Percentiles rank a stretch among this genome's conserved stretches.
These are phyloP conservation scores for Trebouxia sp. DNA, from an alignment of 139 green algal species.

Conservation along the genomic window DNA sequence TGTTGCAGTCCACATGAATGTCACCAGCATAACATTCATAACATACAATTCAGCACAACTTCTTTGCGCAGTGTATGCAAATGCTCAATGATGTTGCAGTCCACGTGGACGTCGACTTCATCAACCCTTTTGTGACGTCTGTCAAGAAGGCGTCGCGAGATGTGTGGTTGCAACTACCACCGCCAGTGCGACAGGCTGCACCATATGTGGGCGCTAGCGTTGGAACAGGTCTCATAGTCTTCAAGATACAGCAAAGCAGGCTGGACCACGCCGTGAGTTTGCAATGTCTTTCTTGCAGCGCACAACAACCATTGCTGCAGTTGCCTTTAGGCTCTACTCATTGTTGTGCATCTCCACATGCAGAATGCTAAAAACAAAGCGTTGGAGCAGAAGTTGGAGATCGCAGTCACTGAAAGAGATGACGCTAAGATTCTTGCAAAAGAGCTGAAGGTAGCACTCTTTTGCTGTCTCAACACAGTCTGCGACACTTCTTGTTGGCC, in stretches of 20 bases:
- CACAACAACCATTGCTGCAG: background rate
- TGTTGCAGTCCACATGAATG: slow-evolving; percentile 10
- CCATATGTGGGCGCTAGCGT: slow-evolving; percentile 44
- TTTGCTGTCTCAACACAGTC: too few relatives aligned
- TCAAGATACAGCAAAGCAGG: slow-evolving; percentile 42
- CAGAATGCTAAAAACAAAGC: slow-evolving; percentile 8
- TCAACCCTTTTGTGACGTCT: slow-evolving; percentile 41
- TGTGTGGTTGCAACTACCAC: slow-evolving; percentile 49
- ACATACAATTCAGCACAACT: background rate
- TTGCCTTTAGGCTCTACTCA: background rate
- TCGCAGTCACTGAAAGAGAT: background rate
- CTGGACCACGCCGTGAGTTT: slow-evolving; percentile 35
- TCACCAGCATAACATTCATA: background rate
- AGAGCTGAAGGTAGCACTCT: slow-evolving; percentile 2
- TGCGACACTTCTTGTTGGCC: too few relatives aligned
- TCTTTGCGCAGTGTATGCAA: background rate
- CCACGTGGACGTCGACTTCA: slow-evolving; percentile 52
- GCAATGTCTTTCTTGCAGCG: background rate
- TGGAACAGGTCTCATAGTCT: slow-evolving; percentile 45
- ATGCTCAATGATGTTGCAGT: slow-evolving; percentile 17
- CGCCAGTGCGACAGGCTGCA: slow-evolving; percentile 45
- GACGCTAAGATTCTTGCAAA: slow-evolving; percentile 7
- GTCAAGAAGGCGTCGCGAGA: slow-evolving; percentile 34
- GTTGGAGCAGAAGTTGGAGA: background rate
- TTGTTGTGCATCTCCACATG: background rate